Percentiles rank a stretch among this genome's conserved stretches.
phyloP scores from a whole-genome alignment of 2,329 filamentous ascomycete species.

The Epichloe gansuensis region DNA sequence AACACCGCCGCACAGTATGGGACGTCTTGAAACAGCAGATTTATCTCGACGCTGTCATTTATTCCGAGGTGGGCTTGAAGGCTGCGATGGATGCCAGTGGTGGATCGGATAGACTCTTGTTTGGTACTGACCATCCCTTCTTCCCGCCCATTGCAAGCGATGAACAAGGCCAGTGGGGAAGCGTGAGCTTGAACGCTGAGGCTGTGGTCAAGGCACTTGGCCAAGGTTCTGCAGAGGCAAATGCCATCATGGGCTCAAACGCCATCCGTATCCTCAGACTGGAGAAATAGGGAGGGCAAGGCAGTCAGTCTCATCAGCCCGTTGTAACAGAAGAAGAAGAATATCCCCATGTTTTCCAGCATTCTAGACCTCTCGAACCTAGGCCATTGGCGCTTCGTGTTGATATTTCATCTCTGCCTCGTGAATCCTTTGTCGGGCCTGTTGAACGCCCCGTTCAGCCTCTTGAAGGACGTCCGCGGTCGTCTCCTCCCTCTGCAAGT shows the following conservation, averaged over 20 bases:
- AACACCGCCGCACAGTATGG: conserved; percentile 39
- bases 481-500: conserved; percentile 17
- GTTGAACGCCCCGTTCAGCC: conserved; percentile 18
- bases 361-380: not conserved
- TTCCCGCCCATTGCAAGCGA: conserved; percentile 61
- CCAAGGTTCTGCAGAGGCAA: conserved; percentile 30
- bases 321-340: not conserved
- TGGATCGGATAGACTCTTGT: conserved; percentile 60
- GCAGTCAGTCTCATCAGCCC: conserved; percentile 9
- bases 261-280: conserved; percentile 39
- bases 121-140: conserved; percentile 76
- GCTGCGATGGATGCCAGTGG: conserved; percentile 59
- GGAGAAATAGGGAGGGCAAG: conserved; percentile 8
- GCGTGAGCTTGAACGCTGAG: conserved; percentile 41
- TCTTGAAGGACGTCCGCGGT: conserved; percentile 15
- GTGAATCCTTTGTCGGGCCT: conserved; percentile 22
- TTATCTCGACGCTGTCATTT: conserved; percentile 79
- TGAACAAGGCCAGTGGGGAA: conserved; percentile 55
- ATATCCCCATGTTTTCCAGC: not conserved
- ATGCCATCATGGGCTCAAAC: conserved; percentile 48
- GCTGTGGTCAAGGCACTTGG: conserved; percentile 43
- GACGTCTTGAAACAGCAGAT: conserved; percentile 57
- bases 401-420: conserved; percentile 26
- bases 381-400: conserved; percentile 14
- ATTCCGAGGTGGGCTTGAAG: conserved; percentile 60